A percentile compares a stretch with the other conserved stretches of the same genome.
These are phyloP conservation scores for Phaeolepiota aurea DNA, from an alignment of 768 basidiomycete species.

Conservation along the genomic window DNA sequence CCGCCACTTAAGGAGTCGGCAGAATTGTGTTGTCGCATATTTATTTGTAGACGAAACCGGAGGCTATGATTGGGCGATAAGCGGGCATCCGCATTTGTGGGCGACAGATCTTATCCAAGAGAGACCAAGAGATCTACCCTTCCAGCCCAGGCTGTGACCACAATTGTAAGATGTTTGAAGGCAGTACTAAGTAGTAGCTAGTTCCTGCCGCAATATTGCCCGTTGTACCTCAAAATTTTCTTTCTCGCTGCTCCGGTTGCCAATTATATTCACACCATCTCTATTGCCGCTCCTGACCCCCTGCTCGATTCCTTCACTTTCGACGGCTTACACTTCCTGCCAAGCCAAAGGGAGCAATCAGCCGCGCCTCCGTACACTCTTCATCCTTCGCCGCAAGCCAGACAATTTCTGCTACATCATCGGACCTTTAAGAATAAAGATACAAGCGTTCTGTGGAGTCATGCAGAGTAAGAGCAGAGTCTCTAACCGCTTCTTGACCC, in stretches of 20 bases:
- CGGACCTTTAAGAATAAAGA: conserved; percentile 26
- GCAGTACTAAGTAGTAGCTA: too few species aligned
- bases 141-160: too few species aligned
- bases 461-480: conserved; percentile 11
- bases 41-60: conserved; percentile 12
- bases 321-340: neutral
- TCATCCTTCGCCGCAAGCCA: neutral
- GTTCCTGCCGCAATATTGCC: too few species aligned
- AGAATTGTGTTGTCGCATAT: conserved; percentile 19
- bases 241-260: neutral
- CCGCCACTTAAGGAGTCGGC: conserved; percentile 12
- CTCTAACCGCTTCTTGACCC: conserved; percentile 66
- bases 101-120: conserved; percentile 1
- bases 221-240: too few species aligned
- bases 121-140: too few species aligned
- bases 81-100: conserved; percentile 9
- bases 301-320: neutral
- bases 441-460: conserved; percentile 6
- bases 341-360: neutral
- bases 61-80: conserved; percentile 39
- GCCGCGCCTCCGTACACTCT: neutral
- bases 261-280: neutral
- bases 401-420: conserved; percentile 27
- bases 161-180: too few species aligned
- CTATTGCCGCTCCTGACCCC: neutral